Evolutionary conservation across 768 basidiomycete genomes (phyloP), one percentile per base, ranked within the genome.

Genomic region (Gloeopeniophorella convolvens): DNA sequence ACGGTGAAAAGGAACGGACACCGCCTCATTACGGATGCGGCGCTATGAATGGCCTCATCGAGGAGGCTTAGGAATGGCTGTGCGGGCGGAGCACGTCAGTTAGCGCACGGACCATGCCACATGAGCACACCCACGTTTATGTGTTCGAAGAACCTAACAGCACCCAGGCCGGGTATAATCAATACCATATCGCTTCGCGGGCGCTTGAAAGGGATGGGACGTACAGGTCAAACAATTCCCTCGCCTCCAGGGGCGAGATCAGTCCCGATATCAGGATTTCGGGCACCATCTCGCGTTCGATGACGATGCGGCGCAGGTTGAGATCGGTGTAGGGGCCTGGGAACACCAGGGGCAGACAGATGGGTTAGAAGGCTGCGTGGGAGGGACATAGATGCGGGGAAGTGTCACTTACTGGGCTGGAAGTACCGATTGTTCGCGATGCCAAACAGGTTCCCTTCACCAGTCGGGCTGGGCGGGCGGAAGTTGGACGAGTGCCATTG

Each of bases 1-100:
- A 80, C 76, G 39, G 79, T 80, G 64, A 82, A 80, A 12, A 80
- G 67, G 59, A 80, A 80, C 8, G 80, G 80, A 50, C 72, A 71
- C 7, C 71, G 70, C 65, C 76, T 74, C 42, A 81, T 74, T 20
- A 80, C 67, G 11, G 72, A 66, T 26, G 70, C 67, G 7, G 80
- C 74, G 1, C 74, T 78, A 59, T 82, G 80, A 15, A 80, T 67
- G 32, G 69, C 73, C 30, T 70, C 71, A 61, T 83, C 81, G 41
- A 82, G 66, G 46, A 82, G 70, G 7, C 78, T 77, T 57, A 80
- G 77, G 56, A 72, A 77, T 1, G 78, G 75, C 79, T 81, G 54
- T 13, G 48, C 24, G 39, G 47, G 18, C 18, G 8, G 13, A 39
- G 43, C 13, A 16, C 3, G 24, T 51, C n/a, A 46, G 35, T 35